Conservation (phyloP, 164 flowering plant genomes). For the Magnolia changhungtana region DNA sequence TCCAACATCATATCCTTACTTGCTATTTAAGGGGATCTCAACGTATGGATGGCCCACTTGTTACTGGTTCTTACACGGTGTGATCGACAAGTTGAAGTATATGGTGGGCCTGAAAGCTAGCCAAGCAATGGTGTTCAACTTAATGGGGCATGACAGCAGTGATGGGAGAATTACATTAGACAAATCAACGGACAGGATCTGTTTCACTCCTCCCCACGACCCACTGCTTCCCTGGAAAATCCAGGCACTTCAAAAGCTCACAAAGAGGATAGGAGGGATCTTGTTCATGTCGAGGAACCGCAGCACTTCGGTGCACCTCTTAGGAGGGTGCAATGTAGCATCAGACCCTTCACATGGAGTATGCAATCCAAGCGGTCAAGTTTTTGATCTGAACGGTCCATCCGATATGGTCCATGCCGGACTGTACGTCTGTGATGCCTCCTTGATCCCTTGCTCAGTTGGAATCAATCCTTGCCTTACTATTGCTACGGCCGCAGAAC, state of each 20-base stretch:
- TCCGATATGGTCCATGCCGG: constrained; percentile 22
- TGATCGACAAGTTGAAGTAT: constrained; percentile 39
- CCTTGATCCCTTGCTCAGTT: constrained; percentile 30
- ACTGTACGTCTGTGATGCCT: constrained; percentile 33
- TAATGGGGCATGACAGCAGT: constrained; percentile 48
- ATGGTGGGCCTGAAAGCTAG: constrained; percentile 17
- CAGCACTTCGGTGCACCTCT: constrained; percentile 62
- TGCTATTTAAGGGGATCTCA: constrained; percentile 48
- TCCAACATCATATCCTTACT: constrained; percentile 42
- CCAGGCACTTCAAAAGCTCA: constrained; percentile 44
- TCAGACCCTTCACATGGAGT: constrained; percentile 46
- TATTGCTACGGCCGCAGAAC: constrained; percentile 52
- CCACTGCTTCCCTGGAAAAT: constrained; percentile 42
- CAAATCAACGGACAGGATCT: constrained; percentile 31
- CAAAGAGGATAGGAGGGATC: constrained; percentile 54
- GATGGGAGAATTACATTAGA: constrained; percentile 40
- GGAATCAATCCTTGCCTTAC: constrained; percentile 45
- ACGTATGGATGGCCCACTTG: constrained; percentile 49
- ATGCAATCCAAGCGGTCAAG: constrained; percentile 53
- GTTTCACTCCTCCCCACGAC: constrained; percentile 43
- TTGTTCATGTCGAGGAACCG: constrained; percentile 49
- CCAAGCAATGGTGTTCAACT: constrained; percentile 31
- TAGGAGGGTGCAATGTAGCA: constrained; percentile 64
- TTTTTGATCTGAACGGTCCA: constrained; percentile 29
- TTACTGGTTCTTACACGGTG: constrained; percentile 43